Conservation (phyloP, 2,329 filamentous ascomycete genomes). For the Fusarium verrucosum region DNA sequence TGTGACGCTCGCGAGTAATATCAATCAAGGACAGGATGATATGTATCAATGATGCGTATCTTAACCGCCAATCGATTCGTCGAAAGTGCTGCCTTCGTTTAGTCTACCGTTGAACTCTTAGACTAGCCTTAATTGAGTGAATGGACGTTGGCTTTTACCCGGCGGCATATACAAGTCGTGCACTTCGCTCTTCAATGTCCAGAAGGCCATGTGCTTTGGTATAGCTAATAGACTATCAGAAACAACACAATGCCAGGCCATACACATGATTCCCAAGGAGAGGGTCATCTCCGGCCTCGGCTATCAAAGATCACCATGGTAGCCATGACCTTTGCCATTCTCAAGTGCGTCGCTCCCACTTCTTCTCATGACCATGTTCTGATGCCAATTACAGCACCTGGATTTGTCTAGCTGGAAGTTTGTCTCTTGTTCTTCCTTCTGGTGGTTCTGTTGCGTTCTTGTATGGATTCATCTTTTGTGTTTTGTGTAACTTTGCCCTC, state of each 20-base stretch:
- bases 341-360: slow-evolving; percentile 45
- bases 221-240: neutral
- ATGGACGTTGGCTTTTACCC: neutral
- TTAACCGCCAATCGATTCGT: neutral
- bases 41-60: neutral
- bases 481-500: slow-evolving; percentile 55
- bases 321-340: slow-evolving; percentile 55
- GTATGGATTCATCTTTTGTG: slow-evolving; percentile 58
- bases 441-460: slow-evolving; percentile 55
- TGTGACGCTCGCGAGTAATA: neutral
- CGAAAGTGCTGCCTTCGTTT: neutral
- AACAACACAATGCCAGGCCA: slow-evolving; percentile 7
- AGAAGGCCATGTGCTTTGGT: neutral
- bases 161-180: slow-evolving; percentile 5
- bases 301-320: slow-evolving; percentile 55
- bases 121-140: neutral
- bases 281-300: slow-evolving; percentile 50
- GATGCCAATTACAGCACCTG: slow-evolving; percentile 33
- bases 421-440: slow-evolving; percentile 54
- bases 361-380: neutral
- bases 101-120: neutral
- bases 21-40: neutral
- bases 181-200: neutral
- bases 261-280: neutral
- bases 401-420: slow-evolving; percentile 53